These are phyloP conservation scores for Penicillium brasilianum DNA, from an alignment of 2,329 filamentous ascomycete genomes.

Conservation along the genomic window DNA sequence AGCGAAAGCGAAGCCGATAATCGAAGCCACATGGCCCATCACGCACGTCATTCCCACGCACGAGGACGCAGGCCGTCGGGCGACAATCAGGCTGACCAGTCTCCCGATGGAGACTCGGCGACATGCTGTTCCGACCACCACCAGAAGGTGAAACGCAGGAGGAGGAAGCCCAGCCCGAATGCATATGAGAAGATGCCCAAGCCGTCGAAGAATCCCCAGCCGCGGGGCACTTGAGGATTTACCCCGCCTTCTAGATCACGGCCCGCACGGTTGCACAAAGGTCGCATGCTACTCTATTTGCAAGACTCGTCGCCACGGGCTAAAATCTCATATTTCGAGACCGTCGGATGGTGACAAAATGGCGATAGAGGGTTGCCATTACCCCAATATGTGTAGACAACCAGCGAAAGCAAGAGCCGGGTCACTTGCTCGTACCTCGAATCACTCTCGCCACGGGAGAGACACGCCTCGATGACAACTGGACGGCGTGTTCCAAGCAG, in stretches of 20 bases:
- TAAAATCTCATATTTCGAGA: background rate
- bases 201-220: conserved; percentile 25
- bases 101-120: conserved; percentile 27
- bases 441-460: background rate
- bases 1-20: conserved; percentile 45
- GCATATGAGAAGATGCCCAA: conserved; percentile 55
- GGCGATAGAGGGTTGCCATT: background rate
- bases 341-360: background rate
- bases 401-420: background rate
- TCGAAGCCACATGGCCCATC: conserved; percentile 15
- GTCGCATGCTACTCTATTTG: background rate
- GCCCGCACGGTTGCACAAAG: background rate
- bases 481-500: background rate
- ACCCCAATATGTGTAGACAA: background rate
- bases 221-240: conserved; percentile 18
- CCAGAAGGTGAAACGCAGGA: conserved; percentile 31
- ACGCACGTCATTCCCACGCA: conserved; percentile 18
- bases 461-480: background rate
- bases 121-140: conserved; percentile 25
- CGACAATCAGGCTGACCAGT: conserved; percentile 24
- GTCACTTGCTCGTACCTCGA: background rate
- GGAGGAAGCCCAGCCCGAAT: conserved; percentile 50
- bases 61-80: conserved; percentile 25
- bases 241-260: background rate
- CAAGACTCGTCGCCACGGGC: background rate